Percentiles rank a stretch among this genome's conserved stretches.
phyloP scores from a whole-genome alignment of 2,329 filamentous ascomycete genomes.

The Fusarium solani-melongenae region DNA sequence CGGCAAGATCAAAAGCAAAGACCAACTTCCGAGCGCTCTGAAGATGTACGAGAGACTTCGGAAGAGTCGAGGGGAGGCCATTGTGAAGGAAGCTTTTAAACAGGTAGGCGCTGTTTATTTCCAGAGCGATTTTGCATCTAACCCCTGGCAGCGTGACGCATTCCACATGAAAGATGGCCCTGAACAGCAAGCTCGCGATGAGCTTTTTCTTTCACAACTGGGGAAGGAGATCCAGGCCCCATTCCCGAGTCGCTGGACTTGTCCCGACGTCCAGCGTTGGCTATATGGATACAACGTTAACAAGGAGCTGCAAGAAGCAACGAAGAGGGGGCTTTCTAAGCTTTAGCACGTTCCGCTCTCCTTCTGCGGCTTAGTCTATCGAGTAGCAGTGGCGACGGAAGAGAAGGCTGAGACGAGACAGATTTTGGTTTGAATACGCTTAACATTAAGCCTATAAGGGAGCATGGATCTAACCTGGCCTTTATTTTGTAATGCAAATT shows the following conservation, averaged over 20 bases:
- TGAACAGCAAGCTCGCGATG: conserved; percentile 68
- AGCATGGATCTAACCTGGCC: background rate
- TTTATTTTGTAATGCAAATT: background rate
- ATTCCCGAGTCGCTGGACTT: conserved; percentile 69
- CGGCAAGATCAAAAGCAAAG: conserved; percentile 56
- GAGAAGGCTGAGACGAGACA: background rate
- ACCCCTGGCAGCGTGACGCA: conserved; percentile 54
- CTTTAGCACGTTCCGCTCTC: background rate
- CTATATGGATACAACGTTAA: conserved; percentile 71
- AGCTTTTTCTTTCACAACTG: conserved; percentile 66
- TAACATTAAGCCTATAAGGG: background rate
- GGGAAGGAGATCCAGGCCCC: conserved; percentile 60
- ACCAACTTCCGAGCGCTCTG: conserved; percentile 58
- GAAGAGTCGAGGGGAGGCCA: conserved; percentile 61
- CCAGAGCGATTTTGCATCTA: background rate
- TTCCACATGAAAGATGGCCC: conserved; percentile 66
- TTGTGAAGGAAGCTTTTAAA: conserved; percentile 72
- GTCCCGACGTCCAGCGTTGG: conserved; percentile 71
- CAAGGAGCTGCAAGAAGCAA: background rate
- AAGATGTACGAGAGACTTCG: conserved; percentile 59
- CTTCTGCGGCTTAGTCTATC: background rate
- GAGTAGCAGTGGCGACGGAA: background rate
- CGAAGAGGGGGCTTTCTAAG: background rate
- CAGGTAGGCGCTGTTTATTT: conserved; percentile 27
- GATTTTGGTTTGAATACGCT: background rate